Evolutionary conservation across 371 early-diverging fungal species (phyloP), one percentile per base, ranked within the genome.

Genomic region (Amoeboradix gromovi): DNA sequence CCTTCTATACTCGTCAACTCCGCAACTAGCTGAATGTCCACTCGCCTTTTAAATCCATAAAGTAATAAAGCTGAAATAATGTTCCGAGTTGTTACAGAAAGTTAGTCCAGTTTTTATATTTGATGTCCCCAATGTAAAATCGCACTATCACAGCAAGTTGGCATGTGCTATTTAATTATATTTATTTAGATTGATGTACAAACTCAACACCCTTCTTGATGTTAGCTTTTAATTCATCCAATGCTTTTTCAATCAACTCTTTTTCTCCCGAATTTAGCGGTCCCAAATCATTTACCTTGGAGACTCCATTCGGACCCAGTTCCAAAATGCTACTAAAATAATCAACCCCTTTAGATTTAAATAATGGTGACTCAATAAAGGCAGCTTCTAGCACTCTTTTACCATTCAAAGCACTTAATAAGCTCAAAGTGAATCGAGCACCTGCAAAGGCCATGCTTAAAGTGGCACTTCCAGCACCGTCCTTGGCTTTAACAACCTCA

Each of bases 401-500:
- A 12, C 67, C 67, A 67, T 29, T 85, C 70, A 81, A 78, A 73
- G 94, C 98, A 68, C 87, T 86, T 70, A 98, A 80, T 70, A 97
- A 83, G 31, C 90, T 85, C 17, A 27, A 17, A 31, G 67, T 30
- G 28, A 70, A 70, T 5, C 17, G 0, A 1, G 67, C 67, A 70
- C 67, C 98, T 71, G 98, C 96, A 73, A 81, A 92, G 29, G 98
- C 98, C 98, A 97, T 94, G 72, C 92, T 91, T 68, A 97, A 86
- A 69, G 98, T 97, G 70, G 98, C 48, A 48, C 48, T 48, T 28
- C 98, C 98, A 70, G 89, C 83, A 72, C 98, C 98, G 78, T 91
- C 85, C 88, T 98, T 98, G 78, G 98, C 98, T 84, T 94, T 83
- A 80, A 98, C 96, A 69, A 98, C 98, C 82, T 98, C 98, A 78